Conservation (phyloP, 306 rosid genomes). For the Delonix regia region DNA sequence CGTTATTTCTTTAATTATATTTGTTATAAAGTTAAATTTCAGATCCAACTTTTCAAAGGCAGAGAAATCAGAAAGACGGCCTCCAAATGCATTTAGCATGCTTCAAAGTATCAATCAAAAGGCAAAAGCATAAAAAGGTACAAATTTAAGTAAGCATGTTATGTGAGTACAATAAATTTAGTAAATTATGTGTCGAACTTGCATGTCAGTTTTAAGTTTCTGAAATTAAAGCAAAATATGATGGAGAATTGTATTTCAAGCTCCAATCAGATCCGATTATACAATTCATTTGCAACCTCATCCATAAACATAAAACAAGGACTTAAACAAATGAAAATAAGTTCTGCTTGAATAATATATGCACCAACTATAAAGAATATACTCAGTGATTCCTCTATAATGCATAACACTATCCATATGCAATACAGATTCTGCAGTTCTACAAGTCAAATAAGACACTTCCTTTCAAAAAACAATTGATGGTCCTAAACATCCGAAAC, state of each 20-base stretch:
- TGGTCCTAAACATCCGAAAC: neutral
- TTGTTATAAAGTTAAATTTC: neutral
- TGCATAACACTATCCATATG: neutral
- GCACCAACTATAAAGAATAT: no score
- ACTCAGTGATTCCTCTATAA: no score
- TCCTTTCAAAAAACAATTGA: neutral
- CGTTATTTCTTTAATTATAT: neutral
- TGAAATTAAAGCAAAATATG: neutral
- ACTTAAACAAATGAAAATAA: no score
- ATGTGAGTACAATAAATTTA: slow-evolving; percentile 4
- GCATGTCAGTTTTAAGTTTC: neutral
- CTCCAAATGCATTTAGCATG: neutral
- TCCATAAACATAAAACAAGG: slow-evolving; percentile 4
- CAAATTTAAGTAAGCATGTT: slow-evolving; percentile 2
- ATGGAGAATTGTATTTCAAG: neutral
- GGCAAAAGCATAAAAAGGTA: neutral
- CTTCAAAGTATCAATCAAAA: slow-evolving; percentile 16
- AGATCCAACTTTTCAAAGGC: slow-evolving; percentile 1
- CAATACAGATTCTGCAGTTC: neutral
- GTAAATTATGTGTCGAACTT: neutral
- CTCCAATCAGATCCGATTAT: neutral
- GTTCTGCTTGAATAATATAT: no score
- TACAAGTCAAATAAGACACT: neutral
- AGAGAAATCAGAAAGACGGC: neutral
- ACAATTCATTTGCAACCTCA: slow-evolving; percentile 1